These are phyloP conservation scores for Verbena officinalis DNA, from an alignment of 257 asterid species.

Conservation along the genomic window DNA sequence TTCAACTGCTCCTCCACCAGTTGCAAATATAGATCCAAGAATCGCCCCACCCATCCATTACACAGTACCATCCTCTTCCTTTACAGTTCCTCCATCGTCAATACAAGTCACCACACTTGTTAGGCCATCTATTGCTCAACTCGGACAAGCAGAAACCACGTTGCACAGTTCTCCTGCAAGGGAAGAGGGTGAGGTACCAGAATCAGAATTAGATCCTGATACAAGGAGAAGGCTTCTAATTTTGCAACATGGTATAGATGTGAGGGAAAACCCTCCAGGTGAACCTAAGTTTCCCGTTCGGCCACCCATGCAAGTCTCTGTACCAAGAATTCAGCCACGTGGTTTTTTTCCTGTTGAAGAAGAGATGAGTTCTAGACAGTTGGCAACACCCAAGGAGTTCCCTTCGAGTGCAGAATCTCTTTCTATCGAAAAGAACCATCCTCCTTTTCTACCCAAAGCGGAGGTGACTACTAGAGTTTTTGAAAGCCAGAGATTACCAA, in stretches of 20 bases:
- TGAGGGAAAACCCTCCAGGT: constrained; percentile 72
- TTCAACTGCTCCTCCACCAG: constrained; percentile 54
- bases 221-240: constrained; percentile 96
- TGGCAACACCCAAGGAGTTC: constrained; percentile 61
- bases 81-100: constrained; percentile 51
- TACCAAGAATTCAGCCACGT: constrained; percentile 66
- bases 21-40: constrained; percentile 62
- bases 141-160: constrained; percentile 58
- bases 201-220: constrained; percentile 98
- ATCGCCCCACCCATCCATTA: constrained; percentile 53
- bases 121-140: constrained; percentile 56
- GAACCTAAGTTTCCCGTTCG: constrained; percentile 72
- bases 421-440: constrained; percentile 65
- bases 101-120: constrained; percentile 52
- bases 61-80: constrained; percentile 55
- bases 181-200: constrained; percentile 99
- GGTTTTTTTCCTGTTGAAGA: constrained; percentile 90
- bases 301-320: constrained; percentile 64
- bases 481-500: constrained; percentile 68
- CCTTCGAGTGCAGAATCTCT: constrained; percentile 54
- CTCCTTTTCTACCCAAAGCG: constrained; percentile 67
- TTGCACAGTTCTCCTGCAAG: constrained; percentile 84
- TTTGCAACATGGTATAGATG: constrained; percentile 96
- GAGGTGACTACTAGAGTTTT: constrained; percentile 60
- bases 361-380: constrained; percentile 70